A percentile compares a stretch with the other conserved stretches of the same genome.
Conservation (phyloP, 2,329 filamentous ascomycete species). For the Aulographum hederae region DNA sequence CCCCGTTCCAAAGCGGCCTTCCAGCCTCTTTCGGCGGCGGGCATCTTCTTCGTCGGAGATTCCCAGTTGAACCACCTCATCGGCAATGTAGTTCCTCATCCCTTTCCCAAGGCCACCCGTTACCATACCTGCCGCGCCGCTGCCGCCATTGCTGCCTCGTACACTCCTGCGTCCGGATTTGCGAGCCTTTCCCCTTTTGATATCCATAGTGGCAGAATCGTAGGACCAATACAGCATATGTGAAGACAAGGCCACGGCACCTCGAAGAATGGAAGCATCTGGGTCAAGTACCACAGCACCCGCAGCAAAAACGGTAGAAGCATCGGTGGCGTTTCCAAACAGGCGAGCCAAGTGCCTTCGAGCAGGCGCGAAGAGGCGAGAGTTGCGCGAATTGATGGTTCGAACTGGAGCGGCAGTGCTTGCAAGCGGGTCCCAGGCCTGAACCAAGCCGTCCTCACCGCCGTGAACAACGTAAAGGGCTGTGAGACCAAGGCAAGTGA, state of each 20-base stretch:
- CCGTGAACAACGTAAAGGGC: conserved; percentile 82
- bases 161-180: conserved; percentile 53
- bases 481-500: conserved; percentile 67
- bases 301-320: conserved; percentile 55
- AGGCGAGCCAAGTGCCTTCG: conserved; percentile 47
- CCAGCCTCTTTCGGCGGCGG: conserved; percentile 47
- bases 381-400: conserved; percentile 73
- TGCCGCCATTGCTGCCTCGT: conserved; percentile 38
- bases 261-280: conserved; percentile 68
- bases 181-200: conserved; percentile 62
- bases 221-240: conserved; percentile 89
- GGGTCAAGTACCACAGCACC: conserved; percentile 76
- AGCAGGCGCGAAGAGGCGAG: conserved; percentile 62
- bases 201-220: conserved; percentile 56
- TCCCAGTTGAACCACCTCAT: conserved; percentile 59
- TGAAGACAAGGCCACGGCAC: conserved; percentile 71
- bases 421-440: conserved; percentile 89
- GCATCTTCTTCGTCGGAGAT: conserved; percentile 55
- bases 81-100: conserved; percentile 65
- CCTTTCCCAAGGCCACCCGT: conserved; percentile 41
- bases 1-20: conserved; percentile 68
- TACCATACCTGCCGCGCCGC: conserved; percentile 26
- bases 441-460: conserved; percentile 84
- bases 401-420: conserved; percentile 63
- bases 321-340: conserved; percentile 20